These are phyloP conservation scores for Solanum peruvianum DNA, from an alignment of 257 asterid species.

Conservation along the genomic window DNA sequence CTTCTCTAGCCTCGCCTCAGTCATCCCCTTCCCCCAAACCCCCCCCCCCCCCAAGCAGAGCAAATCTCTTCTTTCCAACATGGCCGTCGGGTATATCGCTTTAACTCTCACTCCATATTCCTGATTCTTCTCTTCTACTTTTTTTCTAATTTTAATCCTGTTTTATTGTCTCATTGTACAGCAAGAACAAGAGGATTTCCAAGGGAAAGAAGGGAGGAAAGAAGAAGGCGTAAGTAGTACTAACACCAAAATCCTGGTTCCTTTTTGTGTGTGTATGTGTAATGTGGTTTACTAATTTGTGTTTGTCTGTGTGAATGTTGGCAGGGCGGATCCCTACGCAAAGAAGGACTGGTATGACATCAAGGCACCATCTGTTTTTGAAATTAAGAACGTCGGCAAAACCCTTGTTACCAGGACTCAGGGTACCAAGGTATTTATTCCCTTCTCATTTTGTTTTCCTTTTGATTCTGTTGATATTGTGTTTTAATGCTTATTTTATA, in stretches of 20 bases:
- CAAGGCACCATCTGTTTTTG: slow-evolving; percentile 26
- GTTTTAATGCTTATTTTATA: neutral
- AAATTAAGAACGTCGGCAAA: slow-evolving; percentile 15
- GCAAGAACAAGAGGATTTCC: slow-evolving; percentile 33
- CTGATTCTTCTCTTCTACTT: neutral
- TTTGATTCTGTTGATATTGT: neutral
- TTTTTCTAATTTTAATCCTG: neutral
- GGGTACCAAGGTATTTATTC: slow-evolving; percentile 21
- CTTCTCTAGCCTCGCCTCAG: neutral
- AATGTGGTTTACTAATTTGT: neutral
- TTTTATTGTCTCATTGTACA: neutral
- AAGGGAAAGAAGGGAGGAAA: slow-evolving; percentile 38
- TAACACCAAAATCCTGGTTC: neutral
- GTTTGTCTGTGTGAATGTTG: neutral
- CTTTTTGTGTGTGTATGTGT: neutral
- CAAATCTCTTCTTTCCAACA: neutral
- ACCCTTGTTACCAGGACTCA: slow-evolving; percentile 30
- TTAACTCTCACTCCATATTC: neutral
- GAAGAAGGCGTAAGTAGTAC: slow-evolving; percentile 26
- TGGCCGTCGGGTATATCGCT: slow-evolving; percentile 20
- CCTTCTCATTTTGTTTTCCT: too few relatives aligned
- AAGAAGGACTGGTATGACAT: slow-evolving; percentile 32
- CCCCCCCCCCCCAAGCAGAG: neutral
- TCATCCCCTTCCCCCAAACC: neutral
- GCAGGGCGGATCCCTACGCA: slow-evolving; percentile 23